phyloP scores from a whole-genome alignment of 1,284 basidiomycete species.

The Thecaphora thlaspeos region DNA sequence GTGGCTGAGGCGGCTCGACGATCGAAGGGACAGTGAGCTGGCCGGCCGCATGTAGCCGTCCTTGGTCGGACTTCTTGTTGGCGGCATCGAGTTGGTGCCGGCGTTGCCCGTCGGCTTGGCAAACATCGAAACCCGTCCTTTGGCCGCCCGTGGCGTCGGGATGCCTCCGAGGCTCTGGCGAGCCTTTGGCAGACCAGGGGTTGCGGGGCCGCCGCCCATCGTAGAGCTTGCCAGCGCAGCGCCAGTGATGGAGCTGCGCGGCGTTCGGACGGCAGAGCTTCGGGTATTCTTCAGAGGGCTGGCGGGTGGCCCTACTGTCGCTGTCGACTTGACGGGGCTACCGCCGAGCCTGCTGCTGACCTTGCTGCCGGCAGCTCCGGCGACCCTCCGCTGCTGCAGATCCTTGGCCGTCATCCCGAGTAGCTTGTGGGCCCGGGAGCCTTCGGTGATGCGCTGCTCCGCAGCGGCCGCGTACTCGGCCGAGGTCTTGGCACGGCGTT shows the following conservation, averaged over 20 bases:
- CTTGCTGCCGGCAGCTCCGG: slow-evolving; percentile 10
- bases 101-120: slow-evolving; percentile 16
- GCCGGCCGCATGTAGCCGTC: slow-evolving; percentile 14
- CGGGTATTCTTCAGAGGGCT: slow-evolving; percentile 38
- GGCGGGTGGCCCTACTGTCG: slow-evolving; percentile 42
- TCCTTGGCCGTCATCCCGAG: slow-evolving; percentile 55
- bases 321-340: slow-evolving; percentile 34
- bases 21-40: slow-evolving; percentile 26
- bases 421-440: slow-evolving; percentile 79
- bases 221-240: no score
- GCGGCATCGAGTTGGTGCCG: slow-evolving; percentile 31
- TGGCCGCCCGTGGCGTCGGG: slow-evolving; percentile 29
- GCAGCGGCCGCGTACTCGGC: slow-evolving; percentile 50
- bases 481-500: slow-evolving; percentile 18
- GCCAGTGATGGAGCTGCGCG: not conserved
- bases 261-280: slow-evolving; percentile 35
- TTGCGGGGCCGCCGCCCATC: slow-evolving; percentile 10
- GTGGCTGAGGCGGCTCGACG: slow-evolving; percentile 23
- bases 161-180: slow-evolving; percentile 34
- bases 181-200: slow-evolving; percentile 23
- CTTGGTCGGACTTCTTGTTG: slow-evolving; percentile 37
- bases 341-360: slow-evolving; percentile 43
- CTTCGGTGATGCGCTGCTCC: slow-evolving; percentile 68
- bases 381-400: slow-evolving; percentile 63
- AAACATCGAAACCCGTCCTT: slow-evolving; percentile 39